Conservation (phyloP, 2,329 filamentous ascomycete species). For the Claviceps sp. region DNA sequence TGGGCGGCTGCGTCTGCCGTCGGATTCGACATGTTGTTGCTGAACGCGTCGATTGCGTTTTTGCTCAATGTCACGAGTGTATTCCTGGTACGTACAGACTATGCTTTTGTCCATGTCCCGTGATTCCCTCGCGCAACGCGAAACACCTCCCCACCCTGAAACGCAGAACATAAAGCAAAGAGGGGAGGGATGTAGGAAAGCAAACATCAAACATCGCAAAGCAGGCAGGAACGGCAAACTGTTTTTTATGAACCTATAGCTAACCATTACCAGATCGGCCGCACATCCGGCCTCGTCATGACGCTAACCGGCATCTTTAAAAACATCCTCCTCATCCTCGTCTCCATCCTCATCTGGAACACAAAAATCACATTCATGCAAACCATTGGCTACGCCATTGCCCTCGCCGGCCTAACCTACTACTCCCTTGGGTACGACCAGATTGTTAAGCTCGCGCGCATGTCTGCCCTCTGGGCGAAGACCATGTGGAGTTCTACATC, state of each 20-base stretch:
- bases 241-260: not conserved
- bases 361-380: constrained; percentile 59
- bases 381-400: constrained; percentile 64
- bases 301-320: constrained; percentile 79
- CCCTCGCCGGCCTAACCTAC: constrained; percentile 37
- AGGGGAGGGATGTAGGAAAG: not conserved
- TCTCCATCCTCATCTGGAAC: constrained; percentile 66
- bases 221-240: not conserved
- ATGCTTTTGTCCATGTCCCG: no score
- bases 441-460: constrained; percentile 12
- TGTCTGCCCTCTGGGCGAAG: constrained; percentile 12
- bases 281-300: constrained; percentile 75
- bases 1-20: constrained; percentile 51
- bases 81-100: constrained; percentile 52
- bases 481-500: constrained; percentile 11
- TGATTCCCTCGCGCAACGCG: not conserved
- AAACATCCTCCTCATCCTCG: constrained; percentile 68
- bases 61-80: constrained; percentile 71
- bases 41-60: constrained; percentile 70
- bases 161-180: no score
- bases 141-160: not conserved
- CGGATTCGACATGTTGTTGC: constrained; percentile 51
- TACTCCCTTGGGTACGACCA: constrained; percentile 32
- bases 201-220: not conserved
- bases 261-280: constrained; percentile 53